Conservation (phyloP, 2,329 filamentous ascomycete species). For the Hortaea werneckii region DNA sequence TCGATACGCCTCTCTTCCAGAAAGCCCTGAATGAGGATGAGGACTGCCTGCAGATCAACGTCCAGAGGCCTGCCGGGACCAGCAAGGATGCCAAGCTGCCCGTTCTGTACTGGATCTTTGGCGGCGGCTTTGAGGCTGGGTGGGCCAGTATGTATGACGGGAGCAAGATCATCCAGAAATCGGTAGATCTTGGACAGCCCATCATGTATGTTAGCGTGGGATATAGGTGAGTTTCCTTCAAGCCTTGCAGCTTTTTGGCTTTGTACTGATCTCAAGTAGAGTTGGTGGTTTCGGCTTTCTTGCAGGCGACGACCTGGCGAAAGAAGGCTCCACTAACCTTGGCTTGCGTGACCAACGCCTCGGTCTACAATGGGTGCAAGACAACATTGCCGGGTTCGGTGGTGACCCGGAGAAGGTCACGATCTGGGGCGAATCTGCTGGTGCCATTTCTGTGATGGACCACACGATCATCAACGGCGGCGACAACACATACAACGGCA, state of each 20-base stretch:
- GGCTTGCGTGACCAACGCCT: slow-evolving; percentile 24
- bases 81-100: slow-evolving; percentile 31
- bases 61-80: slow-evolving; percentile 31
- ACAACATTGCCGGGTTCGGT: slow-evolving; percentile 51
- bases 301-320: slow-evolving; percentile 21
- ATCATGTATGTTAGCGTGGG: slow-evolving; percentile 70
- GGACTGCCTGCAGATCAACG: slow-evolving; percentile 30
- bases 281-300: slow-evolving; percentile 28
- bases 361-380: slow-evolving; percentile 26
- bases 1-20: slow-evolving; percentile 32
- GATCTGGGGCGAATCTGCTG: slow-evolving; percentile 61
- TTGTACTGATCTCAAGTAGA: slow-evolving; percentile 9
- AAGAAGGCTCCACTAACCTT: slow-evolving; percentile 26
- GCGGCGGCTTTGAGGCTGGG: slow-evolving; percentile 35
- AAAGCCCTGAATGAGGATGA: slow-evolving; percentile 27
- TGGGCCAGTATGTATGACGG: slow-evolving; percentile 33
- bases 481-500: slow-evolving; percentile 63
- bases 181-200: slow-evolving; percentile 45
- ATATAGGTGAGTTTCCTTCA: slow-evolving; percentile 36
- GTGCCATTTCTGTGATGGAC: slow-evolving; percentile 59
- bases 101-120: slow-evolving; percentile 41
- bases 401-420: slow-evolving; percentile 50
- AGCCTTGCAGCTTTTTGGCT: background rate
- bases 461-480: slow-evolving; percentile 68
- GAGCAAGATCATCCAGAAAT: slow-evolving; percentile 29